phyloP scores from a whole-genome alignment of 2,329 filamentous ascomycete species.

The Colletotrichum eleusines region DNA sequence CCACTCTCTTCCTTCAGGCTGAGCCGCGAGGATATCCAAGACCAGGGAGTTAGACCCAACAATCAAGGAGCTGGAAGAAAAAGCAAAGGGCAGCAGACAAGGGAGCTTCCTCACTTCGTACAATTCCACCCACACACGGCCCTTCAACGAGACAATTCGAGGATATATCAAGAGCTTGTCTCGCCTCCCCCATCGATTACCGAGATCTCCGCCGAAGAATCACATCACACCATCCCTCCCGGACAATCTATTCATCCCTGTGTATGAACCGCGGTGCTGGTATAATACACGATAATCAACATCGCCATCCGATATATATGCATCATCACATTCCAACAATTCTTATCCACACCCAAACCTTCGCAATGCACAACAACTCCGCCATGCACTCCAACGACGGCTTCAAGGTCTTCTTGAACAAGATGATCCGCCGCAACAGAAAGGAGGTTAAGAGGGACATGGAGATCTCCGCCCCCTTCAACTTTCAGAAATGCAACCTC shows the following conservation, averaged over 20 bases:
- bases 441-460: conserved; percentile 58
- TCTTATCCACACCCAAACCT: neutral
- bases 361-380: conserved; percentile 34
- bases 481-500: conserved; percentile 67
- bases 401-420: conserved; percentile 59
- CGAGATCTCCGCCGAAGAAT: conserved; percentile 5
- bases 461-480: conserved; percentile 68
- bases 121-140: neutral
- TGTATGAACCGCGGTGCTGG: conserved; percentile 10
- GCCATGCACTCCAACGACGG: conserved; percentile 53
- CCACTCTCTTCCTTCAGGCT: neutral
- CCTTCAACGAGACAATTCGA: conserved; percentile 6
- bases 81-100: conserved; percentile 26
- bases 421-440: conserved; percentile 57
- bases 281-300: conserved; percentile 4
- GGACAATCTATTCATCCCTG: conserved; percentile 1
- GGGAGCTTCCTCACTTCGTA: conserved; percentile 10
- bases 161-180: conserved; percentile 15
- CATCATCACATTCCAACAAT: neutral
- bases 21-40: conserved; percentile 1
- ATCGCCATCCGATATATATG: conserved; percentile 10
- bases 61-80: conserved; percentile 37
- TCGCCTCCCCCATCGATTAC: neutral
- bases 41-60: conserved; percentile 13
- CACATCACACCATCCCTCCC: neutral